Evolutionary conservation across 495 filamentous ascomycete genomes (phyloP), one percentile per base, ranked within the genome.

Genomic region (Xylaria grammica): DNA sequence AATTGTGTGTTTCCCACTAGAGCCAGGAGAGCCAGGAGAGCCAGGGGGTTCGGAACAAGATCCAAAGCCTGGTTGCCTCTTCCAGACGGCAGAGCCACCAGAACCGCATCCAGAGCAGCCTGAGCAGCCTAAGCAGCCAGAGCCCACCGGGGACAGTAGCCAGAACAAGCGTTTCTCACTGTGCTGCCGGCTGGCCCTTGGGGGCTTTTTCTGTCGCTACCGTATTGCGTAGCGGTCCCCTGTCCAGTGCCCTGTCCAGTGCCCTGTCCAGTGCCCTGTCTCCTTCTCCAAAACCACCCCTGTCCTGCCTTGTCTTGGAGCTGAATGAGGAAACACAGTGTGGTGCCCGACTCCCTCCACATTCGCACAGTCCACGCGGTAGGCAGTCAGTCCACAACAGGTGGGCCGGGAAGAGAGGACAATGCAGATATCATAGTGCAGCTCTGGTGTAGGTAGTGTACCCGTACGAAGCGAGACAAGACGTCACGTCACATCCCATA

Each of bases 1-100:
- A 58, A 59, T 53, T 38, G 62, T 65, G 63, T 65, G 63, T 60
- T 65, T 59, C 62, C 62, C 62, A 57, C 54, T 54, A 49, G 48
- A 62, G 63, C 63, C 52, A 64, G 53, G 62, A 17, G 29, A 13
- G 11, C 13, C 55, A 51, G 48, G 48, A n/a, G 8, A n/a, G n/a
- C 26, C 32, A 55, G 58, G 45, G 52, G 62, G 53, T 10, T 57
- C 62, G 62, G 63, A 36, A 60, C 48, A 65, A 48, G 63, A 42
- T 44, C 62, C 45, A 45, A 65, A 20, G 32, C 63, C n/a, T 65
- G 55, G 63, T 48, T 65, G 19, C 56, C 63, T 60, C 63, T 53
- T 60, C 32, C 56, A 46, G 56, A 48, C 56, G 11, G 42, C 56
- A 59, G 54, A 59, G 54, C 19, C 36, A 46, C 15, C 44, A n/a